Evolutionary conservation across 805 yeast genomes (phyloP), one percentile per base, ranked within the genome.

Genomic region (Zygosaccharomyces rouxii): DNA sequence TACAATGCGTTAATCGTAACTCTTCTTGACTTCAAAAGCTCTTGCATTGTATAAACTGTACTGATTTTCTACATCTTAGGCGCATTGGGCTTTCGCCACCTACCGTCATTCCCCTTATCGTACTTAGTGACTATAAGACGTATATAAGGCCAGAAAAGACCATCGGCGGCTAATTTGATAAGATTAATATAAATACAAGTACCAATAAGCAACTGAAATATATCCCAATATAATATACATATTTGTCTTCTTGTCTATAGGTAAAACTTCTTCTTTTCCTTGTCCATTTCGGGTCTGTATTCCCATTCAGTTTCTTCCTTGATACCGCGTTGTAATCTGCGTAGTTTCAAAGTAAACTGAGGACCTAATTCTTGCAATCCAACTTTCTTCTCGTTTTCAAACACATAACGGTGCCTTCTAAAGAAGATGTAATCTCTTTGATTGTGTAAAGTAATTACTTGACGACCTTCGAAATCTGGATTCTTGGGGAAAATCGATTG

Each of bases 281-380:
- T 84, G 68, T 94, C 98, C 98, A 94, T 90, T 55, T 87, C 95
- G 3, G 97, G 84, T 58, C 88, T 80, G 71, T 89, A 96, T 69
- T 94, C 97, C 97, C 98, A 92, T 61, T 89, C 97, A 23, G 86
- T 76, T 61, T 92, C 98, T 56, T 89, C 95, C 62, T 83, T 83
- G 60, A 94, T 77, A 46, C 98, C 99, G 70, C 82, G 85, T 68
- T 92, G 98, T 50, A 94, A 73, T 62, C 98, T 77, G 68, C 96
- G 80, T 57, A 94, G 71, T 63, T 86, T 84, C 65, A 94, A 70
- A 1, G 99, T 94, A 68, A 94, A 94, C 68, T 90, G 97, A 1
- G 99, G 99, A 0, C 99, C 99, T 38, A 94, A 72, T 64, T 94
- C 99, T 63, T 94, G 99, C 44, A 94, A 71, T 6, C 98, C 99